Percentiles rank a stretch among this genome's conserved stretches.
Evolutionary conservation across 176 grass and related monocot genomes (phyloP).

Genomic region (Tillandsia leiboldiana): DNA sequence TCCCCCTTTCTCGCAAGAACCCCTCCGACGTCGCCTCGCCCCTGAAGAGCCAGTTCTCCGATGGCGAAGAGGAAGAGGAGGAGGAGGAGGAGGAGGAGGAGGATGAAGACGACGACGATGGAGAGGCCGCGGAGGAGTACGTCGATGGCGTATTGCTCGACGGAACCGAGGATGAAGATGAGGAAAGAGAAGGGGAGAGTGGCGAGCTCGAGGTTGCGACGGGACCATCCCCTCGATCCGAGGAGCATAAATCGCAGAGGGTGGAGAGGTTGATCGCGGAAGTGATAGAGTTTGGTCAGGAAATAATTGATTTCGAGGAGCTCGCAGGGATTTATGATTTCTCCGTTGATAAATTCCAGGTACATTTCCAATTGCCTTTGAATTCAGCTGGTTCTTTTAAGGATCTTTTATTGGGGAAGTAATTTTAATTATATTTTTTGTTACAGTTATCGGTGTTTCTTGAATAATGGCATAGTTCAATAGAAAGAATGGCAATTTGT

Average conservation of each 20-base stretch:
- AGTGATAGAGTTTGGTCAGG: slow-evolving; percentile 64
- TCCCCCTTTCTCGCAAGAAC: neutral
- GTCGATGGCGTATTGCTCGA: slow-evolving; percentile 14
- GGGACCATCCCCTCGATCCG: slow-evolving; percentile 19
- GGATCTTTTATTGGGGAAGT: neutral
- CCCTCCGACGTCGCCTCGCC: slow-evolving; percentile 23
- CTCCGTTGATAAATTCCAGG: slow-evolving; percentile 90
- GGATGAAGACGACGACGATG: slow-evolving; percentile 32
- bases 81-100: slow-evolving; percentile 29
- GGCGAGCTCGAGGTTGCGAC: slow-evolving; percentile 12
- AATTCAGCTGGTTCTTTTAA: neutral
- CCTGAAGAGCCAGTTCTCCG: slow-evolving; percentile 25
- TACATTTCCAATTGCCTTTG: slow-evolving; percentile 8
- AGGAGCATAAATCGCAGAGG: slow-evolving; percentile 54
- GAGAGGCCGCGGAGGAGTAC: slow-evolving; percentile 15
- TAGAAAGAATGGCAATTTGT: no score
- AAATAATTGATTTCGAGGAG: slow-evolving; percentile 76
- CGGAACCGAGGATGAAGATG: slow-evolving; percentile 16
- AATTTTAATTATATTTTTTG: no score
- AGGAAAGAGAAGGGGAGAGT: slow-evolving; percentile 7
- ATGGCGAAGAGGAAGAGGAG: slow-evolving; percentile 32
- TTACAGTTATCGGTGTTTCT: no score
- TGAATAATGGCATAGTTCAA: no score
- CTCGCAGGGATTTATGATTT: slow-evolving; percentile 83
- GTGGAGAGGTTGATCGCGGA: slow-evolving; percentile 57